Evolutionary conservation across 306 rosid genomes (phyloP).

Genomic region (Vigna radiata): DNA sequence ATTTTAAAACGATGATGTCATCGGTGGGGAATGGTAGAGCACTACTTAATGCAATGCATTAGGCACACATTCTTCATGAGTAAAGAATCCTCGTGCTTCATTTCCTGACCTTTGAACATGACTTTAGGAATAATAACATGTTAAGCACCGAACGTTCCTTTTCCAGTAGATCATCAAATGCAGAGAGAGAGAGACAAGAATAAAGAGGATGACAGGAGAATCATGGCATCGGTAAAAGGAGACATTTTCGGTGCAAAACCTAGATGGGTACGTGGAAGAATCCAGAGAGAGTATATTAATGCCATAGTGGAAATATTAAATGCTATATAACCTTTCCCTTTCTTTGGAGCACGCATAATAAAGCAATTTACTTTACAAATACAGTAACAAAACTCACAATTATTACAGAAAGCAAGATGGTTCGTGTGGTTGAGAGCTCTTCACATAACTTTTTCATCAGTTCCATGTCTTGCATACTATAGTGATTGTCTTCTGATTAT

Average conservation of each 20-base stretch:
- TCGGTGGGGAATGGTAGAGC: not conserved
- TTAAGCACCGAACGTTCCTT: conserved; percentile 4
- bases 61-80: not conserved
- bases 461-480: not conserved
- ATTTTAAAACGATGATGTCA: not conserved
- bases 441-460: not conserved
- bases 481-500: conserved; percentile 15
- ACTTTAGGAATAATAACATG: conserved; percentile 18
- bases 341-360: not conserved
- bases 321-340: not conserved
- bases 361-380: not conserved
- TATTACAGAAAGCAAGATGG: not conserved
- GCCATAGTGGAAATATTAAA: not conserved
- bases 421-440: not conserved
- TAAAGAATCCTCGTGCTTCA: conserved; percentile 27
- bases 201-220: conserved; percentile 17
- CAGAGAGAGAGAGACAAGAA: conserved; percentile 25
- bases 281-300: not conserved
- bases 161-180: conserved; percentile 15
- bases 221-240: conserved; percentile 36
- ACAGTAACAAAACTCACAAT: not conserved
- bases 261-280: conserved; percentile 4
- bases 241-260: conserved; percentile 34
- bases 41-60: not conserved
- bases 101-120: conserved; percentile 41